Evolutionary conservation across 495 filamentous ascomycete genomes (phyloP), one percentile per base, ranked within the genome.

Genomic region (Lentithecium fluviatile): DNA sequence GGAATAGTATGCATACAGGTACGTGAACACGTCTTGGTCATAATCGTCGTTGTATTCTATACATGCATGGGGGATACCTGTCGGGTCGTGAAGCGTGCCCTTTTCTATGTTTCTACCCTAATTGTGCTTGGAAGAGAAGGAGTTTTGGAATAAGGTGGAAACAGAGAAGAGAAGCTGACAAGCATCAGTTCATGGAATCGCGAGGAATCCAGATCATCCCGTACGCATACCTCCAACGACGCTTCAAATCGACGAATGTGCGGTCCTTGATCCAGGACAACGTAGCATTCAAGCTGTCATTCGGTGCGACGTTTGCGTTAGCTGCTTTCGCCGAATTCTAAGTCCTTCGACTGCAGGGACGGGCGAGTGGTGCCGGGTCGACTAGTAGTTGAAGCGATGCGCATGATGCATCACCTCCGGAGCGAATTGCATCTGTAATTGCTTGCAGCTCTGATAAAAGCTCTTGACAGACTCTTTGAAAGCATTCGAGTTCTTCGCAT

Each of bases 171-270:
- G 19, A 36, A 25, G 45, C 55, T 58, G 36, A 58, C 46, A 10
- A 36, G 32, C 34, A n/a, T 11, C 64, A 93, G 86, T 85, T 82
- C 63, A 82, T 88, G 37, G 84, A 88, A 24, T 82, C 80, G 40
- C 86, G 86, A 60, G 90, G 90, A 15, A 85, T 92, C 62, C 84
- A 89, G 67, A 61, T 94, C 32, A 64, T 95, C 64, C 81, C 87
- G 37, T 73, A 85, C 71, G 63, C 77, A 67, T 63, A 74, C n/a
- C 60, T 89, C 52, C 83, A 87, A 60, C 74, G 78, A 52, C 85
- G 82, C 63, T 74, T 86, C 23, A 82, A 79, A 70, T 70, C 71
- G 13, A 78, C 83, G 23, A 76, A 88, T 68, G n/a, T 88, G 48
- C 70, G 77, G 23, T 78, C 78, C 1, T 79, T 83, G 3, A 72